Evolutionary conservation across 1,284 basidiomycete species (phyloP), one percentile per base, ranked within the genome.

Genomic region (Fomes fomentarius): DNA sequence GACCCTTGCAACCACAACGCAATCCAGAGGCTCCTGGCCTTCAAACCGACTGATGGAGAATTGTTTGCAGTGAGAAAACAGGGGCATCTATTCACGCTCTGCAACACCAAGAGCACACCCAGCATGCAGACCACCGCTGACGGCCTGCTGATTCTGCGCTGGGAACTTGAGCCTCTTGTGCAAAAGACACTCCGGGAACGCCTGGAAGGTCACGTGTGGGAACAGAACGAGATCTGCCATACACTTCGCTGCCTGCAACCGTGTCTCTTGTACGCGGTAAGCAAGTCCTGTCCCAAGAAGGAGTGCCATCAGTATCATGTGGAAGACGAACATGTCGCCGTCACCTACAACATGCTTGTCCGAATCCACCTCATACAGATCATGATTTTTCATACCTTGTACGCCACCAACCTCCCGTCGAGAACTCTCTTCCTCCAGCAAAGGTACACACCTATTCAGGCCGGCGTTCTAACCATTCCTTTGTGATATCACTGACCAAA

Each of bases 281-380:
- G 61, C 21, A 65, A 64, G 1, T 47, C 59, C 2, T 84, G 82
- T 50, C 66, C 69, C 25, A 64, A 71, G 5, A 1, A 2, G 0
- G 41, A 66, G 0, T 83, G 82, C 55, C 68, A 66, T 2, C 65
- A 69, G 28, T 69, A 71, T 4, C 82, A 83, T 57, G 54, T 73
- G 10, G 43, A 53, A 2, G 14, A 53, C 0, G 57, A 76, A 38
- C 64, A 66, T 39, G 33, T 61, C 0, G 63, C 61, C 11, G 67
- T 64, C 56, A 64, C 62, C 77, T 81, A 77, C 58, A 76, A 76
- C 40, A 14, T 52, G 3, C 74, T 75, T 5, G 66, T 83, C 9
- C 69, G 74, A 1, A 64, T 82, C n/a, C 73, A 78, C 59, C 60
- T 84, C 1, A 74, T 77, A 44, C 81, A 84, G 48, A 76, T 84